phyloP scores from a whole-genome alignment of 164 flowering plant species.

The Tinospora cordifolia region DNA sequence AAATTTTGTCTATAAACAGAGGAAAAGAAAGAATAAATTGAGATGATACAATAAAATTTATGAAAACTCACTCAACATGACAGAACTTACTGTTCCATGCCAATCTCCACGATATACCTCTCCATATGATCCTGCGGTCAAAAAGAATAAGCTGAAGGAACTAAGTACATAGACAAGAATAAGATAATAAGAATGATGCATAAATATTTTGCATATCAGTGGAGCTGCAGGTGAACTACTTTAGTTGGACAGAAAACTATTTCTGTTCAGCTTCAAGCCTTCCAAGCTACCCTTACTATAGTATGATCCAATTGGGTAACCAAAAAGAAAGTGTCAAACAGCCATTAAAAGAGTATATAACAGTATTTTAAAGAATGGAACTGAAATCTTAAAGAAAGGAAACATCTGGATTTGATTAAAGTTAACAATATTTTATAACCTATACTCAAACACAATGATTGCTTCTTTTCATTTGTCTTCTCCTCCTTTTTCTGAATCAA shows the following conservation, averaged over 20 bases:
- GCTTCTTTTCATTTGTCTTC: too few relatives aligned
- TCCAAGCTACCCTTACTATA: neutral
- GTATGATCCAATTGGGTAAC: neutral
- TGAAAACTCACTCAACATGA: neutral
- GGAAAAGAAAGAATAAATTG: neutral
- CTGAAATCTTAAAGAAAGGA: too few relatives aligned
- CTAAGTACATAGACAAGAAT: neutral
- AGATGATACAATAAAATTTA: neutral
- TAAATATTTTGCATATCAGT: neutral
- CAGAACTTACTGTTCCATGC: slow-evolving; percentile 91
- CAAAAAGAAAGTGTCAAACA: too few relatives aligned
- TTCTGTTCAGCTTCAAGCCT: neutral
- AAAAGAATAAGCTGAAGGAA: slow-evolving; percentile 12
- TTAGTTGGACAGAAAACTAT: neutral
- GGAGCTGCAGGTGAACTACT: neutral
- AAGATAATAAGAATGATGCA: neutral
- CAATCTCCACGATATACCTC: slow-evolving; percentile 98
- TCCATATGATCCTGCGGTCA: slow-evolving; percentile 82
- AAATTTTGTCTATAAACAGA: neutral
- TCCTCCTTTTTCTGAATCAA: too few relatives aligned
- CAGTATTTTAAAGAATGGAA: too few relatives aligned
- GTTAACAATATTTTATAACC: too few relatives aligned
- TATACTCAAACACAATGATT: too few relatives aligned
- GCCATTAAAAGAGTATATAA: too few relatives aligned
- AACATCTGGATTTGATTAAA: too few relatives aligned